Evolutionary conservation across 2,329 filamentous ascomycete genomes (phyloP), one percentile per base, ranked within the genome.

Genomic region (Penicillium sumatraense): DNA sequence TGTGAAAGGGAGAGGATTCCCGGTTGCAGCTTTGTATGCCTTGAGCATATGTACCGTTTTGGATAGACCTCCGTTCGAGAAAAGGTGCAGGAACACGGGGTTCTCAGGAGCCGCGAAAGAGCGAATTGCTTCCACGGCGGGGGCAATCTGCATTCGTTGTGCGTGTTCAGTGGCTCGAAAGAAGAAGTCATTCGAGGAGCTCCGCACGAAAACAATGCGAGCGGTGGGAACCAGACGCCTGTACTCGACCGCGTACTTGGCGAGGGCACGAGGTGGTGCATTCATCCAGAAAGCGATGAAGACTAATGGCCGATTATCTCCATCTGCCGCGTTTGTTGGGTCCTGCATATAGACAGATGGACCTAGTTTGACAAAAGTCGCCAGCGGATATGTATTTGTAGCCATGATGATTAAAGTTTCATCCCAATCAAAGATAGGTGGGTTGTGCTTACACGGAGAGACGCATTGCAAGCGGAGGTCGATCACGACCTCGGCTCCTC

Each of bases 201-300:
- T 74, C 31, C 68, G 67, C 14, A 81, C 65, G 53, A 79, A 74
- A 14, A 80, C 67, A 51, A 80, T 75, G 20, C 74, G 75, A 3
- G 78, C 69, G 10, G 66, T 62, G 7, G 80, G 80, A 36, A 74
- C 75, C 5, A 81, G 68, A 1, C 65, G 67, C 23, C 70, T 67
- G 63, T 83, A 82, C 49, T 73, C 69, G 1, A 67, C 53, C n/a
- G 78, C 71, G 61, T 81, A 83, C 68, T 82, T 82, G 48, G 72
- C 63, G 24, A 81, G 68, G 42, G 79, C 75, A 14, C 75, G 72
- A 1, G 72, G 63, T 7, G 67, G 63, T 2, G 80, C 80, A 47
- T 77, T 76, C 69, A 81, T 79, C 80, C 80, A 83, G 57, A 79
- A 73, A 48, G 79, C 68, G 51, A 82, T 64, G 49, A 82, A 69